A percentile compares a stretch with the other conserved stretches of the same genome.
Conservation (phyloP, 2,329 filamentous ascomycete species). For the Monosporascus ibericus region DNA sequence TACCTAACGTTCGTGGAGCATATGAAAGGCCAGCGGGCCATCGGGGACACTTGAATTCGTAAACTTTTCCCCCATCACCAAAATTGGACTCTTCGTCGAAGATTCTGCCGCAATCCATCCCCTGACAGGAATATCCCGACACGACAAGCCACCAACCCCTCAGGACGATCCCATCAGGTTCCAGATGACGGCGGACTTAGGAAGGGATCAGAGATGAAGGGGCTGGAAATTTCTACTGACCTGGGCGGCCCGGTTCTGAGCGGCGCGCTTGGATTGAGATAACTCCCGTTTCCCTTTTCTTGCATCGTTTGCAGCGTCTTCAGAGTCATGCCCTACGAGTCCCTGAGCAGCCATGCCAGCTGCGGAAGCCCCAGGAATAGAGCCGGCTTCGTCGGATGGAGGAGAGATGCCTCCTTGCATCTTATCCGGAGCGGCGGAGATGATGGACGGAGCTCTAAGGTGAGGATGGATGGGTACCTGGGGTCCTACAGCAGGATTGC, state of each 20-base stretch:
- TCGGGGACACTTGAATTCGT: not conserved
- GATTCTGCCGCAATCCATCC: not conserved
- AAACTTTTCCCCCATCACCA: not conserved
- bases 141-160: not conserved
- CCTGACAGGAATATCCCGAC: not conserved
- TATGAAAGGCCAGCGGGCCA: conserved; percentile 18
- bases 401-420: conserved; percentile 25
- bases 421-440: conserved; percentile 20
- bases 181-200: conserved; percentile 3
- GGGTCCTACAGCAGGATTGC: conserved; percentile 13
- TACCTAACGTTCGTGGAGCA: conserved; percentile 16
- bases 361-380: conserved; percentile 20
- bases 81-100: not conserved
- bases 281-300: conserved; percentile 84
- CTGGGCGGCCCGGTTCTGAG: conserved; percentile 94
- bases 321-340: conserved; percentile 26
- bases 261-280: conserved; percentile 91
- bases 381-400: conserved; percentile 23
- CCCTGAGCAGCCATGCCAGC: conserved; percentile 25
- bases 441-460: conserved; percentile 17
- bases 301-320: conserved; percentile 40
- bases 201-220: not conserved
- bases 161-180: not conserved
- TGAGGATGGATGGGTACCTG: conserved; percentile 22
- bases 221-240: conserved; percentile 45